Evolutionary conservation across 306 rosid genomes (phyloP).

Genomic region (Pyrus bretschneideri): DNA sequence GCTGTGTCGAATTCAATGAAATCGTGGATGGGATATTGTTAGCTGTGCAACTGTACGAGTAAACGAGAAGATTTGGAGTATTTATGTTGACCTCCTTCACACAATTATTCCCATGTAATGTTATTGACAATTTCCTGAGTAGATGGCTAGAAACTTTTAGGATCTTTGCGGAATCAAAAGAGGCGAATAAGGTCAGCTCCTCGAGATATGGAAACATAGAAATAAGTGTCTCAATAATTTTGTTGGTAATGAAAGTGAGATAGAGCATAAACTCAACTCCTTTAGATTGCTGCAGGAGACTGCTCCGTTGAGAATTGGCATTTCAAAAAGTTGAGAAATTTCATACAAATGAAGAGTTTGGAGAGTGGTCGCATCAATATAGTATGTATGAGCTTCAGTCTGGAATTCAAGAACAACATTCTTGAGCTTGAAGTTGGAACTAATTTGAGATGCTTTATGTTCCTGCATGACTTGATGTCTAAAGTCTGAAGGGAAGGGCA

Average conservation of each 20-base stretch:
- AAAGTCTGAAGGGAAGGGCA: neutral
- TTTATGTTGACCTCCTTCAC: neutral
- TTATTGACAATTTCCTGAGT: neutral
- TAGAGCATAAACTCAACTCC: neutral
- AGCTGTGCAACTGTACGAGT: neutral
- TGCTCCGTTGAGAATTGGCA: too few species aligned
- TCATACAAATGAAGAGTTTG: neutral
- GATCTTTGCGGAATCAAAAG: neutral
- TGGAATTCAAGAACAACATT: neutral
- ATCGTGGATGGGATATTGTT: neutral
- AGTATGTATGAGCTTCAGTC: neutral
- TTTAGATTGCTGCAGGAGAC: neutral
- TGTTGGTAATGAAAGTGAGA: too few species aligned
- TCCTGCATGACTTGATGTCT: neutral
- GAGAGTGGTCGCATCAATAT: neutral
- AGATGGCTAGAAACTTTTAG: neutral
- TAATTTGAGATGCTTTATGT: neutral
- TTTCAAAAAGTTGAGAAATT: too few species aligned
- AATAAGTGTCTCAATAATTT: neutral
- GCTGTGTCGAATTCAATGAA: neutral
- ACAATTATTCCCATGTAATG: neutral
- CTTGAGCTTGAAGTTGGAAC: neutral
- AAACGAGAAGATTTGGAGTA: neutral
- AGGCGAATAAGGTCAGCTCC: neutral
- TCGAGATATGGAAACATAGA: neutral